These are phyloP conservation scores for Daedalea quercina DNA, from an alignment of 768 basidiomycete species.

Conservation along the genomic window DNA sequence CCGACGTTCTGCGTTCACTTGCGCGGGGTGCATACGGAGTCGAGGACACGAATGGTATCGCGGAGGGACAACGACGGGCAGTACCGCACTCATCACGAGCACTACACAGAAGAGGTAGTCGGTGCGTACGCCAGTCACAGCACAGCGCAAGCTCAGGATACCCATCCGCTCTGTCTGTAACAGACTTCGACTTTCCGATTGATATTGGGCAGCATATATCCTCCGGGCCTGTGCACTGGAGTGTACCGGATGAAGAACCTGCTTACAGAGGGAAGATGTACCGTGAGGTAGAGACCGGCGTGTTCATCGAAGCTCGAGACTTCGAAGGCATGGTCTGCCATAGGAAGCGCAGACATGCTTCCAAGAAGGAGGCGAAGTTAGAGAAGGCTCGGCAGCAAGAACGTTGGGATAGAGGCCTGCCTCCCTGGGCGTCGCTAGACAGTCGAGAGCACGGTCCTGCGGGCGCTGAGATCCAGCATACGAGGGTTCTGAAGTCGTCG, in stretches of 20 bases:
- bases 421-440: constrained; percentile 35
- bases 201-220: constrained; percentile 40
- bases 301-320: constrained; percentile 16
- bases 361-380: constrained; percentile 33
- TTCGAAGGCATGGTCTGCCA: not conserved
- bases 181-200: constrained; percentile 62
- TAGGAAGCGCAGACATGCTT: constrained; percentile 31
- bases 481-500: constrained; percentile 39
- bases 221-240: constrained; percentile 44
- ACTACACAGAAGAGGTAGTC: constrained; percentile 50
- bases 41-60: constrained; percentile 40
- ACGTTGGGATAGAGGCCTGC: constrained; percentile 40
- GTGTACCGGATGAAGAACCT: constrained; percentile 54
- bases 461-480: constrained; percentile 9
- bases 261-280: constrained; percentile 61
- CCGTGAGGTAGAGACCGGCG: constrained; percentile 34
- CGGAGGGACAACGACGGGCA: constrained; percentile 28
- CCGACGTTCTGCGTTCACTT: constrained; percentile 43
- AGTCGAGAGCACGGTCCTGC: not conserved
- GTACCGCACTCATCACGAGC: constrained; percentile 33
- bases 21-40: constrained; percentile 52
- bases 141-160: not conserved
- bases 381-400: constrained; percentile 40
- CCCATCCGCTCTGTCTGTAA: not conserved
- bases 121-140: constrained; percentile 18